phyloP scores from a whole-genome alignment of 495 filamentous ascomycete genomes.

The Immersiella caudata region DNA sequence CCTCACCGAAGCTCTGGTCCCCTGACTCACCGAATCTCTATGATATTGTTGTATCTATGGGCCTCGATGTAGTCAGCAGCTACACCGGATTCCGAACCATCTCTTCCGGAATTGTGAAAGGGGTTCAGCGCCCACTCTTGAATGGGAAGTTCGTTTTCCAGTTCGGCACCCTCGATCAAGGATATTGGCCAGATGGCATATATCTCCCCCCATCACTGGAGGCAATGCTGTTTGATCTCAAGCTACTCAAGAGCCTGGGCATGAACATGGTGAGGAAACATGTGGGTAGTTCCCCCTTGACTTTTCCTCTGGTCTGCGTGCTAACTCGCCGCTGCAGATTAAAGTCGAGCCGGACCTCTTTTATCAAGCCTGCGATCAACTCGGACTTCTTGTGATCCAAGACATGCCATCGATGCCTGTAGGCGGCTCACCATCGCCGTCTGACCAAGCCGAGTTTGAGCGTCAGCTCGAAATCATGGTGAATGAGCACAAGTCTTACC shows the following conservation, averaged over 20 bases:
- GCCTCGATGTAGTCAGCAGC: slow-evolving; percentile 56
- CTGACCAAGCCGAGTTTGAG: slow-evolving; percentile 61
- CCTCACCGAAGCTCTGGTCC: slow-evolving; percentile 59
- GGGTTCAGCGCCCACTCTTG: slow-evolving; percentile 61
- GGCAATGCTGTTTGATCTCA: slow-evolving; percentile 67
- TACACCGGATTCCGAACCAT: slow-evolving; percentile 72
- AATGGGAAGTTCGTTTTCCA: slow-evolving; percentile 67
- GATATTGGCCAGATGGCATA: slow-evolving; percentile 68
- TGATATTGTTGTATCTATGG: slow-evolving; percentile 60
- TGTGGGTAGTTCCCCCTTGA: slow-evolving; percentile 39
- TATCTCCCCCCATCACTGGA: slow-evolving; percentile 62
- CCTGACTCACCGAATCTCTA: slow-evolving; percentile 64
- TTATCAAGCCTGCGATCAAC: slow-evolving; percentile 66
- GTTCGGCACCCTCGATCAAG: slow-evolving; percentile 70
- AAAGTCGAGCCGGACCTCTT: slow-evolving; percentile 69
- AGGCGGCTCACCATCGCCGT: slow-evolving; percentile 40
- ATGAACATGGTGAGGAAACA: slow-evolving; percentile 73
- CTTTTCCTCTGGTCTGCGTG: neutral
- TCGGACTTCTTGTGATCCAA: slow-evolving; percentile 66
- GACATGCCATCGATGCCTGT: slow-evolving; percentile 65
- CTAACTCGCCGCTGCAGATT: slow-evolving; percentile 46
- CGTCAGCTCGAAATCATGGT: slow-evolving; percentile 64
- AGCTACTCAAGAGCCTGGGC: slow-evolving; percentile 61
- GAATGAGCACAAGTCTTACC: slow-evolving; percentile 63
- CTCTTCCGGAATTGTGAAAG: slow-evolving; percentile 54